A percentile compares a stretch with the other conserved stretches of the same genome.
phyloP scores from a whole-genome alignment of 169 alveolate species.

The Plasmodium coatneyi region DNA sequence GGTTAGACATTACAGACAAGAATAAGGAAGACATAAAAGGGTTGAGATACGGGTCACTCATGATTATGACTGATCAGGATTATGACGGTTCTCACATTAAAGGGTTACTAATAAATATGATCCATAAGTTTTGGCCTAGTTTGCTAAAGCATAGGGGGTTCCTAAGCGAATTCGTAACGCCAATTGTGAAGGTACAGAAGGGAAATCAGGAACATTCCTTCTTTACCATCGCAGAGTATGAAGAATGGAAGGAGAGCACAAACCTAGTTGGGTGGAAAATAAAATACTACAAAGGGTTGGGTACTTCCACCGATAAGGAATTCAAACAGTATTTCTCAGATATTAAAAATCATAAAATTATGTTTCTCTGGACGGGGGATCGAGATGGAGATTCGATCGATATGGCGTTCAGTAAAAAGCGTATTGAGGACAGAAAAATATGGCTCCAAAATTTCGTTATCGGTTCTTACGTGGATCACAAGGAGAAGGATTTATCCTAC shows the following conservation, averaged over 20 bases:
- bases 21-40: slow-evolving; percentile 91
- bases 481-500: slow-evolving; percentile 85
- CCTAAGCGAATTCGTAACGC: slow-evolving; percentile 98
- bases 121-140: slow-evolving; percentile 99
- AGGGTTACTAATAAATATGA: slow-evolving; percentile 98
- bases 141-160: slow-evolving; percentile 95
- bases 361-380: slow-evolving; percentile 85
- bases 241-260: slow-evolving; percentile 93
- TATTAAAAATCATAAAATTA: slow-evolving; percentile 93
- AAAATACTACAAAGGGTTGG: slow-evolving; percentile 99
- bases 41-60: slow-evolving; percentile 97
- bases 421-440: slow-evolving; percentile 97
- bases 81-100: slow-evolving; percentile 99
- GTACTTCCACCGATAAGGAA: slow-evolving; percentile 98
- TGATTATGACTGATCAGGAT: slow-evolving; percentile 99
- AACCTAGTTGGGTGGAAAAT: slow-evolving; percentile 94
- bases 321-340: slow-evolving; percentile 98
- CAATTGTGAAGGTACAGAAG: slow-evolving; percentile 97
- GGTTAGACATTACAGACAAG: slow-evolving; percentile 92
- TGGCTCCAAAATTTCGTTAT: slow-evolving; percentile 89
- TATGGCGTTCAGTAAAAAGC: slow-evolving; percentile 97
- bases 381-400: slow-evolving; percentile 96
- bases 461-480: slow-evolving; percentile 82
- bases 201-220: slow-evolving; percentile 92
- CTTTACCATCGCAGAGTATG: slow-evolving; percentile 98